These are phyloP conservation scores for Parascedosporium putredinis DNA, from an alignment of 2,329 filamentous ascomycete genomes.

Conservation along the genomic window DNA sequence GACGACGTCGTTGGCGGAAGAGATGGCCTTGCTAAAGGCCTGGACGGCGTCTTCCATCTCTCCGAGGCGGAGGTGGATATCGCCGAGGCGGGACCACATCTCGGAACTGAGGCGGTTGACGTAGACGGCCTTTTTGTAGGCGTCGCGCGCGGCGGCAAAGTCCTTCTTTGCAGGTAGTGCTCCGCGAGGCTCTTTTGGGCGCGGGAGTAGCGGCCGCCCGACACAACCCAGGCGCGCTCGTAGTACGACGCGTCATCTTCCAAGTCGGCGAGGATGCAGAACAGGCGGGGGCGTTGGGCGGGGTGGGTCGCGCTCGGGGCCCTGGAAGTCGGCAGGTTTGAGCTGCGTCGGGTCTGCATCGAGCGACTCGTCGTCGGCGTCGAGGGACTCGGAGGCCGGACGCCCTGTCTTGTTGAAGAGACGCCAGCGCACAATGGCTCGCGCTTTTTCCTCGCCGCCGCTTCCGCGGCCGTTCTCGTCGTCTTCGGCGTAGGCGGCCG, in stretches of 20 bases:
- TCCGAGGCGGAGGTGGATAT: constrained; percentile 69
- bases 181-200: constrained; percentile 83
- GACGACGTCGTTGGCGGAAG: constrained; percentile 43
- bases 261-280: constrained; percentile 89
- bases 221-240: constrained; percentile 79
- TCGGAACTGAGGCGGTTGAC: constrained; percentile 74
- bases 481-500: constrained; percentile 50
- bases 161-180: constrained; percentile 59
- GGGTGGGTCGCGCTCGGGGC: constrained; percentile 51
- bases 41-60: constrained; percentile 71
- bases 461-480: constrained; percentile 42
- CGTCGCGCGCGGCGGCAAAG: constrained; percentile 58
- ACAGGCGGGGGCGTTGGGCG: constrained; percentile 78
- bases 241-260: constrained; percentile 67
- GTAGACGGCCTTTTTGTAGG: constrained; percentile 66
- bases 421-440: constrained; percentile 63
- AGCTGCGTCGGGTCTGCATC: constrained; percentile 42
- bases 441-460: constrained; percentile 68
- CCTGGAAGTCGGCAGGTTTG: constrained; percentile 42
- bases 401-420: constrained; percentile 57
- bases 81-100: constrained; percentile 85
- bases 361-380: constrained; percentile 40
- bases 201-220: constrained; percentile 67
- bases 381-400: constrained; percentile 19
- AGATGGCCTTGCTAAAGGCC: constrained; percentile 73